Percentiles rank a stretch among this genome's conserved stretches.
Conservation (phyloP, 257 asterid species). For the Solanum bukasovii region DNA sequence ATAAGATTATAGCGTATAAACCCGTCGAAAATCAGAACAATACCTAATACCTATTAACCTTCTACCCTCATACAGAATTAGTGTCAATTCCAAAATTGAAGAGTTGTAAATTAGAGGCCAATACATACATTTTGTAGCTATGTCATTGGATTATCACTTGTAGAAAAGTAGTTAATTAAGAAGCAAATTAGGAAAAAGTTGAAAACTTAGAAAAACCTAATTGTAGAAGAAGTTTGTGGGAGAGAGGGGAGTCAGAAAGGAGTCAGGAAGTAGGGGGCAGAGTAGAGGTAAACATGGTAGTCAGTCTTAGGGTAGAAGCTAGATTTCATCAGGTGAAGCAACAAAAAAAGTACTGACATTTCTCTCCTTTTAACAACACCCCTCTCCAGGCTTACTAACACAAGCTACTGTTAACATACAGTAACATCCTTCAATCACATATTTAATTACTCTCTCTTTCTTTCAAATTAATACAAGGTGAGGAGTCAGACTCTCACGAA, state of each 20-base stretch:
- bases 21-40: neutral
- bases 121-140: neutral
- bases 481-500: neutral
- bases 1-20: neutral
- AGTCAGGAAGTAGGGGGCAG: conserved; percentile 1
- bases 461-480: neutral
- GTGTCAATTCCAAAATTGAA: neutral
- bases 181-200: neutral
- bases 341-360: conserved; percentile 4
- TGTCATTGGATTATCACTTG: neutral
- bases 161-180: neutral
- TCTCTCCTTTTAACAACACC: neutral
- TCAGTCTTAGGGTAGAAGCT: neutral
- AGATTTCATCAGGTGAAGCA: neutral
- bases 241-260: neutral
- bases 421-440: neutral
- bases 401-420: conserved; percentile 13
- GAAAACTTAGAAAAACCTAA: neutral
- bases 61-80: neutral
- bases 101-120: neutral
- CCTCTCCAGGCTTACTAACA: conserved; percentile 9
- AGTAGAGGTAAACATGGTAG: neutral
- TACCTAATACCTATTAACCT: neutral
- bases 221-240: neutral
- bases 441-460: neutral